These are phyloP conservation scores for Podaxis sp. DNA, from an alignment of 768 basidiomycete genomes.

Conservation along the genomic window DNA sequence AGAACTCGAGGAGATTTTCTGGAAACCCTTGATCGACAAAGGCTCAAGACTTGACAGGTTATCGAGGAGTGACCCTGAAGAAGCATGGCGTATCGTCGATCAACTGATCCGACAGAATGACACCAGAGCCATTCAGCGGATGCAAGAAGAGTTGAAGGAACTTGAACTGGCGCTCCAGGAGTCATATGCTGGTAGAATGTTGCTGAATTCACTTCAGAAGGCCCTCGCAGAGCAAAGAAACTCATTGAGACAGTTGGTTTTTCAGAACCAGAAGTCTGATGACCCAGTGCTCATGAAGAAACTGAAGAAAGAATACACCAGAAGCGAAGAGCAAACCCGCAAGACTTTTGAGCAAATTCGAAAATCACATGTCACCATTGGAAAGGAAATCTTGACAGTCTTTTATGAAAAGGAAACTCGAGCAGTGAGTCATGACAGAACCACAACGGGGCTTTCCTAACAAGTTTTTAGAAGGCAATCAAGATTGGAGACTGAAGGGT, in stretches of 20 bases:
- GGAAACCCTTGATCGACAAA: conserved; percentile 17
- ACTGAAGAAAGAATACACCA: conserved; percentile 7
- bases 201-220: not conserved
- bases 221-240: conserved; percentile 6
- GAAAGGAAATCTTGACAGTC: not conserved
- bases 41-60: conserved; percentile 14
- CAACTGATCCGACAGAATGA: conserved; percentile 2
- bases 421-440: not conserved
- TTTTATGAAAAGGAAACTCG: conserved; percentile 1
- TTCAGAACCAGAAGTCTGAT: not conserved
- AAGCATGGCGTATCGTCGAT: conserved; percentile 9
- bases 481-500: not conserved
- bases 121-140: not conserved
- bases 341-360: conserved; percentile 1
- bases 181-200: not conserved
- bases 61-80: not conserved
- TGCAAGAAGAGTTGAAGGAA: conserved; percentile 5
- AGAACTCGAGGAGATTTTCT: conserved; percentile 18
- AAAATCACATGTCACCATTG: not conserved
- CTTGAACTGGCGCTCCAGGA: not conserved
- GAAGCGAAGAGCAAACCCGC: not conserved
- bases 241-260: not conserved
- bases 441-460: not conserved
- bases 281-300: conserved; percentile 2
- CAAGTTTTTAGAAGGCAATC: not conserved